Base-by-base conservation (phyloP, 371 early-diverging fungal species). In the Apophysomyces trapeziformis region DNA sequence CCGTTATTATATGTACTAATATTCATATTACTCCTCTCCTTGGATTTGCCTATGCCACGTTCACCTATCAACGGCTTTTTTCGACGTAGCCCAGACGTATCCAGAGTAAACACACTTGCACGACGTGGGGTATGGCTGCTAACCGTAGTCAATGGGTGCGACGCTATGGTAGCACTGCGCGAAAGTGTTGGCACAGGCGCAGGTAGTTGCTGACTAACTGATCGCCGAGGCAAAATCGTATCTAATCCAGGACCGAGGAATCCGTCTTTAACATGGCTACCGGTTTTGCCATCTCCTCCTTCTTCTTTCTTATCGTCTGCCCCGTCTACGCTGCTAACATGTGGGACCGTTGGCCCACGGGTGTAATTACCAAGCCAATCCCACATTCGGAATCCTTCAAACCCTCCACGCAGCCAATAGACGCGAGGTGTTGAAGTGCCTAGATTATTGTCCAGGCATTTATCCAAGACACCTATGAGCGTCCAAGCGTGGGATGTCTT, bases 341-440 rank as follows among this genome's bases (percentile, higher is more conserved):
- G 11, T 58, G 58, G 58, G 35, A 60, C 18, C 2, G 11, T n/a
- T 7, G 16, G 41, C 16, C 60, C 44, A 7, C 13, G 14, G 32
- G 36, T 16, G 50, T 59, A n/a, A 35, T 57, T n/a, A 71, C 35
- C 39, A 62, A 54, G 14, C 6, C 61, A 32, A 56, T 74, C 75
- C 71, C 72, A 71, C 14, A 63, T 47, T 13, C 46, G 38, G 68
- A 88, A 84, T 3, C 78, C 80, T 7, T 79, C 73, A 61, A 80
- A 87, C 0, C 87, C 87, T 32, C 79, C 75, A 36, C 79, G 69
- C 18, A 87, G 67, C 68, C 79, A 85, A 64, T 75, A 75, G 0
- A 86, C 68, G 0, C 66, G 66, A n/a, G 62, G 58, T n/a, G 4
- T 36, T 21, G 39, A 13, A 56, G 18, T 26, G 11, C 32, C 32